A percentile compares a stretch with the other conserved stretches of the same genome.
Conservation (phyloP, 257 asterid species). For the Lycium ferocissimum region DNA sequence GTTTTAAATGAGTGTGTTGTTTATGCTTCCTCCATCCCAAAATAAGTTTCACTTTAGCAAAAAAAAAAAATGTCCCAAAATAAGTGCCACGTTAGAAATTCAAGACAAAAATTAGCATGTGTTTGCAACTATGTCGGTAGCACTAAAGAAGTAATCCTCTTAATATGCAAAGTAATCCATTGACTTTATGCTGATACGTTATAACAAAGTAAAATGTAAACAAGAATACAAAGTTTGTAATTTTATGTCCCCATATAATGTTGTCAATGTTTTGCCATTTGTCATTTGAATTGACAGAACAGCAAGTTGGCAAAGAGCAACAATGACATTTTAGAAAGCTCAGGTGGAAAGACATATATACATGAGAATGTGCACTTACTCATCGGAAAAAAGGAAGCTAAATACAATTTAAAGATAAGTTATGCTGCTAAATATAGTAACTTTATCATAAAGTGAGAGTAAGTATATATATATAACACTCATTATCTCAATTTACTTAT, state of each 20-base stretch:
- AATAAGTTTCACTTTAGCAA: too few species aligned
- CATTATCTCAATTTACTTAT: neutral
- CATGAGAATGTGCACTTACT: neutral
- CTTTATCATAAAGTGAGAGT: neutral
- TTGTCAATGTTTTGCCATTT: constrained; percentile 18
- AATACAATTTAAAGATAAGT: neutral
- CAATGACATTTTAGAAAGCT: constrained; percentile 18
- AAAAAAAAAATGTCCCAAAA: too few species aligned
- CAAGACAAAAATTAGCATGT: too few species aligned
- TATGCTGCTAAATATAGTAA: neutral
- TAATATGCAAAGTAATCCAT: too few species aligned
- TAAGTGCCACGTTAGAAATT: too few species aligned
- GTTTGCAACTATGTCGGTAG: too few species aligned
- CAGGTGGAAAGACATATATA: constrained; percentile 3
- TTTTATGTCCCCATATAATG: constrained; percentile 29
- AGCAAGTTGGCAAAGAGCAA: constrained; percentile 34
- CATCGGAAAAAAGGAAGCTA: neutral
- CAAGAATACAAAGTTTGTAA: neutral
- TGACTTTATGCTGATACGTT: neutral
- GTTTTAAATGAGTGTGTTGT: too few species aligned
- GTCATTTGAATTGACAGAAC: constrained; percentile 30
- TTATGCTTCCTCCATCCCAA: too few species aligned
- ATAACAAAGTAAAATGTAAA: neutral
- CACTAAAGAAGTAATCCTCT: too few species aligned
- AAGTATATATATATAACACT: neutral